Conservation (phyloP, 1,284 basidiomycete species). For the Athelia sp. region DNA sequence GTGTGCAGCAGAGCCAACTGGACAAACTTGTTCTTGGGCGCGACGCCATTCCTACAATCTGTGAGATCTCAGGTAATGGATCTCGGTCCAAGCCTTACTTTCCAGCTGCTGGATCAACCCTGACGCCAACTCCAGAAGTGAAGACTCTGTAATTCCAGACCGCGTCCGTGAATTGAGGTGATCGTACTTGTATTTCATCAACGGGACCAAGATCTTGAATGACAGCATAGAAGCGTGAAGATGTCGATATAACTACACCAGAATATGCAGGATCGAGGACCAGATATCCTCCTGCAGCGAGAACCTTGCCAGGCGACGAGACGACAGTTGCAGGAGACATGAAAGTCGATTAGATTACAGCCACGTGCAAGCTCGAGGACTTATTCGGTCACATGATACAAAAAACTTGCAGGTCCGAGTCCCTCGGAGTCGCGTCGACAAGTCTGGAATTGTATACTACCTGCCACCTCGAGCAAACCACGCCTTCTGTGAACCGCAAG, state of each 20-base stretch:
- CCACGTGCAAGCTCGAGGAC: too few species aligned
- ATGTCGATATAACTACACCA: slow-evolving; percentile 86
- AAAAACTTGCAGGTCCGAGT: too few species aligned
- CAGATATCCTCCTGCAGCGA: slow-evolving; percentile 92
- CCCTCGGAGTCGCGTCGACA: too few species aligned
- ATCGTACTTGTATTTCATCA: slow-evolving; percentile 67
- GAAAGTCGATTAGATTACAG: slow-evolving; percentile 2
- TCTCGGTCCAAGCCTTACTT: slow-evolving; percentile 23
- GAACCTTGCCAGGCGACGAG: slow-evolving; percentile 93
- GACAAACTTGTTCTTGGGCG: slow-evolving; percentile 84
- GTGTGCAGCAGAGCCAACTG: slow-evolving; percentile 81
- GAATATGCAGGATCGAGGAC: slow-evolving; percentile 83
- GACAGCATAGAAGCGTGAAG: slow-evolving; percentile 88
- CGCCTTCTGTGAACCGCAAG: slow-evolving; percentile 82
- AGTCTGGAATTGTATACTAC: slow-evolving; percentile 14
- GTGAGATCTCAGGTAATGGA: slow-evolving; percentile 2
- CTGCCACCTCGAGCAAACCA: slow-evolving; percentile 72
- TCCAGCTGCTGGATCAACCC: slow-evolving; percentile 39
- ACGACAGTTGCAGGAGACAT: slow-evolving; percentile 59
- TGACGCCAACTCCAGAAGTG: slow-evolving; percentile 33
- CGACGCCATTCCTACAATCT: slow-evolving; percentile 14
- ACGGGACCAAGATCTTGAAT: slow-evolving; percentile 31
- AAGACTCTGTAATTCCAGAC: slow-evolving; percentile 72
- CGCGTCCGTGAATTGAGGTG: slow-evolving; percentile 86
- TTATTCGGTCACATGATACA: too few species aligned